Evolutionary conservation across 768 basidiomycete genomes (phyloP), one percentile per base, ranked within the genome.

Genomic region (Naganishia friedmannii): DNA sequence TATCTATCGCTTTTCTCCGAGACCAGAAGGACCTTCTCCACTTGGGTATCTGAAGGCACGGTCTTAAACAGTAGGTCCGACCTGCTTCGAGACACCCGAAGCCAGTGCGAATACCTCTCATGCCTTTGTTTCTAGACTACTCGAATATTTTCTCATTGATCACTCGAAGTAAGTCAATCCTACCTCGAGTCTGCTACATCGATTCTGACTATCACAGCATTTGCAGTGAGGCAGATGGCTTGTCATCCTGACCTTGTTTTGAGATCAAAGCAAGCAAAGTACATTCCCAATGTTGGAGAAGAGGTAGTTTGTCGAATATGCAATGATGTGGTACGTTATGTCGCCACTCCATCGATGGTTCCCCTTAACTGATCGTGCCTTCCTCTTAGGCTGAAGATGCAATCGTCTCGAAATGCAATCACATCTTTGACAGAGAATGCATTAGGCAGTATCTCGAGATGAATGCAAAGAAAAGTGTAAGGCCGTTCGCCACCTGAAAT

Each of bases 361-460:
- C 29, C 26, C 21, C 23, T 21, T 6, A 29, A 45, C 39, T 68
- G 55, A 23, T 21, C 31, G 32, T 53, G 21, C 23, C 15, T 26
- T 21, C 13, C 28, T 10, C 53, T 10, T 58, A 80, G 77, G 80
- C 92, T 0, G 96, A 99, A 82, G 96, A 99, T 76, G 93, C 96
- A 3, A 97, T 99, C 72, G 88, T 92, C 77, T 89, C 93, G 29
- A 90, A 88, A 74, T 99, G 96, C 78, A 87, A 86, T 48, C 96
- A 99, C 77, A 89, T 96, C 72, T 99, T 96, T 76, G 93, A 97
- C 79, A 87, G 96, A 67, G 91, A 93, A 78, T 99, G 96, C 76
- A 94, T 99, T 80, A 88, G 87, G 76, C 92, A 94, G 79, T 97
- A 97, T 78, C 84, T 98, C 57, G 86, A 91, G 73, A 86, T 89